Percentiles rank a stretch among this genome's conserved stretches.
These are phyloP conservation scores for Kokia cookei DNA, from an alignment of 441 rosid species.

Conservation along the genomic window DNA sequence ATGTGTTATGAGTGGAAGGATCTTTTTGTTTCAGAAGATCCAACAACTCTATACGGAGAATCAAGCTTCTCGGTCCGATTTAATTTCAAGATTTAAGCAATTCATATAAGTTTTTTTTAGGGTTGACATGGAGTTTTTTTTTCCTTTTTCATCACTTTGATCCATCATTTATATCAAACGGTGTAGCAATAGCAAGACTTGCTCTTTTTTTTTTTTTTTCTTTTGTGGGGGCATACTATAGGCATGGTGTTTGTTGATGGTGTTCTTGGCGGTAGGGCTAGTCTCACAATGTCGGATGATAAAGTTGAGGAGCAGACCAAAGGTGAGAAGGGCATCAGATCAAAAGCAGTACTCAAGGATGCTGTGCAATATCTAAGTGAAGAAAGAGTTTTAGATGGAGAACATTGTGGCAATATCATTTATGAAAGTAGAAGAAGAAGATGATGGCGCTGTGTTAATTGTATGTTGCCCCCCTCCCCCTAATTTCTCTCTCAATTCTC, in stretches of 20 bases:
- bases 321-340: no score
- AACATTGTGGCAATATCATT: no score
- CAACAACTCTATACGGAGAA: slow-evolving; percentile 5
- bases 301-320: no score
- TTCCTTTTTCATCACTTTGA: not conserved
- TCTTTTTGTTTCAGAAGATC: not conserved
- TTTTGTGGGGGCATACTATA: not conserved
- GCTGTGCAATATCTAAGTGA: no score
- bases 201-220: not conserved
- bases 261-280: no score
- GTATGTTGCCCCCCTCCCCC: no score
- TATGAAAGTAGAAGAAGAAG: no score
- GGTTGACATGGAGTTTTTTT: not conserved
- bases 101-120: not conserved
- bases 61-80: slow-evolving; percentile 16
- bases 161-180: not conserved
- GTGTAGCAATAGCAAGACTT: not conserved
- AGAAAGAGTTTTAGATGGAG: no score
- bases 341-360: no score
- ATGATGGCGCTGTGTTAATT: no score
- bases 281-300: no score
- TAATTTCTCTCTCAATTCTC: not conserved
- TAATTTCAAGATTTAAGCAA: not conserved
- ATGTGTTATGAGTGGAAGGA: not conserved
- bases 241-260: not conserved